phyloP scores from a whole-genome alignment of 768 basidiomycete species.

The Collybiopsis luxurians region DNA sequence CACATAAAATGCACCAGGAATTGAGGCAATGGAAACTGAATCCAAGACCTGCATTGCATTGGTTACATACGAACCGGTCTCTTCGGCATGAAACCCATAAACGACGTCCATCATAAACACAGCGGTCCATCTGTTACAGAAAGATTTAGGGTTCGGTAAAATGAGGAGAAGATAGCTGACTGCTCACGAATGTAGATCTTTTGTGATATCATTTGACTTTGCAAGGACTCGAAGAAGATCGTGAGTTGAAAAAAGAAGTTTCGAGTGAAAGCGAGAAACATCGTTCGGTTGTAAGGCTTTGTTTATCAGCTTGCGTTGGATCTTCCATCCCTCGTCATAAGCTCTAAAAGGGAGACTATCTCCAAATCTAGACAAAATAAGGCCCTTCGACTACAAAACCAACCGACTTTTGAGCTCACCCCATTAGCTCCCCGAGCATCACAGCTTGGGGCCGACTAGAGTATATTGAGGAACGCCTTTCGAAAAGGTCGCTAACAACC shows the following conservation, averaged over 20 bases:
- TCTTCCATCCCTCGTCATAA: not conserved
- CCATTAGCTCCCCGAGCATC: constrained; percentile 10
- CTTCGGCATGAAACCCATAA: constrained; percentile 23
- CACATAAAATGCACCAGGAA: constrained; percentile 26
- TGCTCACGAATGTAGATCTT: not conserved
- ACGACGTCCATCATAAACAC: constrained; percentile 22
- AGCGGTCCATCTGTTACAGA: constrained; percentile 11
- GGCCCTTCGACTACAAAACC: not conserved
- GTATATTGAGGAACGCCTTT: constrained; percentile 2
- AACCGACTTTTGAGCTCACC: not conserved
- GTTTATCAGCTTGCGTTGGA: not conserved
- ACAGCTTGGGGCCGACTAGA: constrained; percentile 7
- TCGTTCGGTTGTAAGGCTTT: not conserved
- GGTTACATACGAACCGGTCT: not conserved
- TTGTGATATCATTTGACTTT: not conserved
- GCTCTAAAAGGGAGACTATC: not conserved
- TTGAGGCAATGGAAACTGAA: constrained; percentile 1
- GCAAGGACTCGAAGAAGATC: not conserved
- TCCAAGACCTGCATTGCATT: constrained; percentile 13
- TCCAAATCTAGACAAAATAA: constrained; percentile 5
- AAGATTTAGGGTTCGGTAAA: no score
- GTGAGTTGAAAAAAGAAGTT: not conserved
- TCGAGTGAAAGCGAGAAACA: not conserved
- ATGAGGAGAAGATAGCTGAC: not conserved
- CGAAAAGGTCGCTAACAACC: constrained; percentile 6